Conservation (phyloP, 495 filamentous ascomycete genomes). For the Aspergillus baeticus region DNA sequence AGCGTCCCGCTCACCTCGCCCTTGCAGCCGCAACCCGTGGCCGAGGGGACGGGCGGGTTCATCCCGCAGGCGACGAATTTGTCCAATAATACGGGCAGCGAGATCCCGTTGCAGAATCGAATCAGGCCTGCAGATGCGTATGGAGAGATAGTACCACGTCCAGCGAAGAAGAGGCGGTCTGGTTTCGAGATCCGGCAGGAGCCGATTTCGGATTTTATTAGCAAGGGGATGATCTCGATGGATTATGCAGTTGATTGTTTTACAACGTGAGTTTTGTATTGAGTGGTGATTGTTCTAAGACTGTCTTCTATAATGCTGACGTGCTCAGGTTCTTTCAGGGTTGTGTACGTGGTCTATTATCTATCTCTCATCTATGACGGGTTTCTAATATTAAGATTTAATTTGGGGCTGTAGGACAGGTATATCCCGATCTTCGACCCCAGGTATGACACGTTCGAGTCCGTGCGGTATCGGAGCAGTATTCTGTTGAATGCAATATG, state of each 20-base stretch:
- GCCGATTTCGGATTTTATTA: conserved; percentile 36
- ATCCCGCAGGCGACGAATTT: too few relatives aligned
- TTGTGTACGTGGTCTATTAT: conserved; percentile 28
- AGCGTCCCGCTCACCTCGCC: not conserved
- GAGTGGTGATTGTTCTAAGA: too few relatives aligned
- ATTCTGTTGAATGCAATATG: conserved; percentile 50
- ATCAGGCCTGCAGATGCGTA: not conserved
- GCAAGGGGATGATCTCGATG: conserved; percentile 32
- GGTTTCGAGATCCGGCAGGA: conserved; percentile 38
- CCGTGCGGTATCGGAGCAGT: conserved; percentile 37
- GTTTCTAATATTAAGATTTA: not conserved
- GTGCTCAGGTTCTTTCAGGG: conserved; percentile 41
- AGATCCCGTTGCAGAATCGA: not conserved
- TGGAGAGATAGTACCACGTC: not conserved
- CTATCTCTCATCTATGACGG: not conserved
- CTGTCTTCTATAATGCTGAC: too few relatives aligned
- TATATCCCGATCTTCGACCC: conserved; percentile 49
- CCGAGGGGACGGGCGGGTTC: too few relatives aligned
- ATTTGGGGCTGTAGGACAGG: conserved; percentile 30
- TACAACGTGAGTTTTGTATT: conserved; percentile 25
- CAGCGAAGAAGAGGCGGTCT: conserved; percentile 28
- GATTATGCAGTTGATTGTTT: conserved; percentile 36
- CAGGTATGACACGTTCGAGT: conserved; percentile 39
- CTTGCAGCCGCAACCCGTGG: not conserved
- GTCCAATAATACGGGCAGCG: not conserved